Percentiles rank a stretch among this genome's conserved stretches.
phyloP scores from a whole-genome alignment of 345 rosid genomes.

The Gossypium sturtianum region DNA sequence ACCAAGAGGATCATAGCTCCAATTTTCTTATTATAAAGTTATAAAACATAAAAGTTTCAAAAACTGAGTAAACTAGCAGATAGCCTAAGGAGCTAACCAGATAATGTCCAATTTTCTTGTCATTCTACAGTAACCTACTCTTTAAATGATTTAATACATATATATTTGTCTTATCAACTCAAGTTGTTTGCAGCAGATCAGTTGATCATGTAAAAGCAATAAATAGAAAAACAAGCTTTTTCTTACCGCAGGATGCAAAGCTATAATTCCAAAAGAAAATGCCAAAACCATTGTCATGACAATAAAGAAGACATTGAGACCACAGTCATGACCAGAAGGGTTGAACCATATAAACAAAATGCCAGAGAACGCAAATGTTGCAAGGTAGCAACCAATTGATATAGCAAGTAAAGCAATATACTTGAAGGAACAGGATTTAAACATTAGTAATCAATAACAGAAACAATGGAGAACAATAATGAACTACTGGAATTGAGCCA shows the following conservation, averaged over 20 bases:
- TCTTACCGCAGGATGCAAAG: conserved; percentile 83
- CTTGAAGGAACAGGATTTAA: conserved; percentile 39
- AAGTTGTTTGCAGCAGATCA: neutral
- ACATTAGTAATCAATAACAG: conserved; percentile 21
- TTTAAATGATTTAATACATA: neutral
- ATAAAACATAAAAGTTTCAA: neutral
- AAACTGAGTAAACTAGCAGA: conserved; percentile 4
- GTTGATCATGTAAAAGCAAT: conserved; percentile 6
- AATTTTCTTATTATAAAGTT: neutral
- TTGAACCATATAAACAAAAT: conserved; percentile 88
- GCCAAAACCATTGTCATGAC: conserved; percentile 87
- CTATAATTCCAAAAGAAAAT: conserved; percentile 55
- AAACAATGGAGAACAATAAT: neutral
- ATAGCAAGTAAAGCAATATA: conserved; percentile 75
- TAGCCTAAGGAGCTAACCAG: neutral
- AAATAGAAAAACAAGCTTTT: conserved; percentile 9
- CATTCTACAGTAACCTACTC: neutral
- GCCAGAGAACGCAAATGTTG: conserved; percentile 71
- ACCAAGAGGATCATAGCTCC: conserved; percentile 2
- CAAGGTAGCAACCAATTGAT: conserved; percentile 78
- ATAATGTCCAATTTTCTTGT: neutral
- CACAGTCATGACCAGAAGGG: conserved; percentile 92
- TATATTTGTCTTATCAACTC: neutral
- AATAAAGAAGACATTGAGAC: conserved; percentile 87
- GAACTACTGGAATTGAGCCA: conserved; percentile 13